phyloP scores from a whole-genome alignment of 2,329 filamentous ascomycete species.

The Aspergillus unguis region DNA sequence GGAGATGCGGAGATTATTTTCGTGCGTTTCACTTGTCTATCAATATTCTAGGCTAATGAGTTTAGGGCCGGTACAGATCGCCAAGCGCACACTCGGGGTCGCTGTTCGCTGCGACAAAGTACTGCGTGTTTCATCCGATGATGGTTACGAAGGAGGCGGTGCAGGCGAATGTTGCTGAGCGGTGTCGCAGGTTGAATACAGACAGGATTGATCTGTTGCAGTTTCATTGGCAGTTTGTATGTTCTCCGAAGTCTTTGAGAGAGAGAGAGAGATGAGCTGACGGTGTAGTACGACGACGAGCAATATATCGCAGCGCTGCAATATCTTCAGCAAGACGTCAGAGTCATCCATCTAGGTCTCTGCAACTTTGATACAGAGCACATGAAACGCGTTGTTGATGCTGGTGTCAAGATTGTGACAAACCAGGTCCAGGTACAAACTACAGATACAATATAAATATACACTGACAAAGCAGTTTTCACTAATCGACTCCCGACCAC shows the following conservation, averaged over 20 bases:
- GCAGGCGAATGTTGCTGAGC: neutral
- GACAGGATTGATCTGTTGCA: neutral
- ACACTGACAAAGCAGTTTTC: neutral
- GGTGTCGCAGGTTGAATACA: neutral
- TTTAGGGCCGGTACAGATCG: neutral
- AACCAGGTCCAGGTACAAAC: neutral
- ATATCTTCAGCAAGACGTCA: neutral
- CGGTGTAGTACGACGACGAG: neutral
- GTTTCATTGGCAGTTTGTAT: slow-evolving; percentile 1
- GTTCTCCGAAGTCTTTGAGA: neutral
- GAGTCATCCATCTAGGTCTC: neutral
- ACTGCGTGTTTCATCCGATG: slow-evolving; percentile 4
- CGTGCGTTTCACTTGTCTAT: neutral
- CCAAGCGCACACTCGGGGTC: neutral
- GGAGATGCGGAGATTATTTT: slow-evolving; percentile 7
- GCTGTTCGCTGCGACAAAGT: slow-evolving; percentile 3
- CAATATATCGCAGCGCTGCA: neutral
- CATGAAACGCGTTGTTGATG: neutral
- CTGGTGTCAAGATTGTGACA: neutral
- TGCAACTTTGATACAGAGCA: slow-evolving; percentile 5
- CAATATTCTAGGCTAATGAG: neutral
- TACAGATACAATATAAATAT: neutral
- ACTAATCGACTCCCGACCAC: neutral
- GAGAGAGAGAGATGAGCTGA: neutral
- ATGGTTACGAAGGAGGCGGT: neutral